These are phyloP conservation scores for Lindgomyces ingoldianus DNA, from an alignment of 495 filamentous ascomycete species.

Conservation along the genomic window DNA sequence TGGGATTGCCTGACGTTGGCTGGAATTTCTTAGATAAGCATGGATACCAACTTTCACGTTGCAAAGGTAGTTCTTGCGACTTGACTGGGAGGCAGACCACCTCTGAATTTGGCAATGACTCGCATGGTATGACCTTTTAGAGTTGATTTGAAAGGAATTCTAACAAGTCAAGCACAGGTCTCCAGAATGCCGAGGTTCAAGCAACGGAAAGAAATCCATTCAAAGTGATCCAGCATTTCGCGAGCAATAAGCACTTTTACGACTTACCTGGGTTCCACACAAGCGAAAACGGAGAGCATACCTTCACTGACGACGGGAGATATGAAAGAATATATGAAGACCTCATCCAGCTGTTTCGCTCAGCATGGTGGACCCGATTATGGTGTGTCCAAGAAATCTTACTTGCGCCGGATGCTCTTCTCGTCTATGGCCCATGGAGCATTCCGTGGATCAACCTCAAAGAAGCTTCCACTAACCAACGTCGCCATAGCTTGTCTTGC, in stretches of 20 bases:
- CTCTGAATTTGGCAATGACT: background rate
- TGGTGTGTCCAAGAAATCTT: constrained; percentile 1
- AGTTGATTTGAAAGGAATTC: background rate
- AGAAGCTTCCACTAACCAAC: background rate
- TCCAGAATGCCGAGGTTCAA: background rate
- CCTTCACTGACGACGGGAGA: background rate
- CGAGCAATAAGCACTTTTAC: background rate
- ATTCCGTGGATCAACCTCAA: background rate
- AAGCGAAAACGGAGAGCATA: background rate
- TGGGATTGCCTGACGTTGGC: no score
- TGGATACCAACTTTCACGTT: no score
- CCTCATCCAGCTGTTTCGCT: background rate
- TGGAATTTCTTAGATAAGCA: no score
- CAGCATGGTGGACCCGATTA: background rate
- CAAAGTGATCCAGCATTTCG: background rate
- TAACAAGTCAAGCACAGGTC: background rate
- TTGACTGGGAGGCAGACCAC: no score
- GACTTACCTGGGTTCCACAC: background rate
- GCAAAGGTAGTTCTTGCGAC: no score
- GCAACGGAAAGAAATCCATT: background rate
- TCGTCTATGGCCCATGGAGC: background rate
- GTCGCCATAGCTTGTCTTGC: background rate
- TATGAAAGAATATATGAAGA: background rate
- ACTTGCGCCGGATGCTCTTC: background rate
- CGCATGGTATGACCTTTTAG: background rate